Evolutionary conservation across 805 yeast species (phyloP).

Genomic region (Cyberlindnera bimundalis): DNA sequence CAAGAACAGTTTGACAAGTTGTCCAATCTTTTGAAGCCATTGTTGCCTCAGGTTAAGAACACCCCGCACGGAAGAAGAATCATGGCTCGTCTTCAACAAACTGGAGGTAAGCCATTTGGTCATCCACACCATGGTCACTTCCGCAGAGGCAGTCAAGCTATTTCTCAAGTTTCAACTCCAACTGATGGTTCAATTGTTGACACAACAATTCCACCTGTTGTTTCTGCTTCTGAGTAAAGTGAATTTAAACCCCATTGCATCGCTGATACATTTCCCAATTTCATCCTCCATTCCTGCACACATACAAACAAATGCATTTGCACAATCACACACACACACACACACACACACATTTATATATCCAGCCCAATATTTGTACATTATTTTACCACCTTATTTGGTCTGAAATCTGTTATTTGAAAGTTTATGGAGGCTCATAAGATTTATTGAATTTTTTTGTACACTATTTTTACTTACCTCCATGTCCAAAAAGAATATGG

Average conservation of each 20-base stretch:
- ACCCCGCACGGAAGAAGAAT: conserved; percentile 98
- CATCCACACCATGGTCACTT: neutral
- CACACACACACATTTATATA: too few relatives aligned
- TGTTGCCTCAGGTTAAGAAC: conserved; percentile 72
- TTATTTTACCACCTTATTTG: too few relatives aligned
- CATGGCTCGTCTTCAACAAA: conserved; percentile 53
- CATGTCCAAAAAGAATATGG: too few relatives aligned
- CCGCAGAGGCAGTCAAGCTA: neutral
- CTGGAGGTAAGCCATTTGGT: conserved; percentile 5
- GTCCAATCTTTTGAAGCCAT: conserved; percentile 62
- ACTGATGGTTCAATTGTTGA: neutral
- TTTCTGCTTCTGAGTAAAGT: neutral
- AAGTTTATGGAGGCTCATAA: too few relatives aligned
- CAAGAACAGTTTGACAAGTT: conserved; percentile 49
- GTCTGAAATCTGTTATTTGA: too few relatives aligned
- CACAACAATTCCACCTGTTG: neutral
- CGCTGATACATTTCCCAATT: too few relatives aligned
- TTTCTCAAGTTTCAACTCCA: neutral
- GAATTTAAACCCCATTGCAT: too few relatives aligned
- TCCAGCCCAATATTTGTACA: too few relatives aligned
- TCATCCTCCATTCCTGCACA: too few relatives aligned
- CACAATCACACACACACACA: too few relatives aligned
- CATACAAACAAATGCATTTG: too few relatives aligned
- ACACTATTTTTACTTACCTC: too few relatives aligned
- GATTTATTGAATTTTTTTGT: neutral